These are phyloP conservation scores for Penicillium concentricum DNA, from an alignment of 2,329 filamentous ascomycete genomes.

Conservation along the genomic window DNA sequence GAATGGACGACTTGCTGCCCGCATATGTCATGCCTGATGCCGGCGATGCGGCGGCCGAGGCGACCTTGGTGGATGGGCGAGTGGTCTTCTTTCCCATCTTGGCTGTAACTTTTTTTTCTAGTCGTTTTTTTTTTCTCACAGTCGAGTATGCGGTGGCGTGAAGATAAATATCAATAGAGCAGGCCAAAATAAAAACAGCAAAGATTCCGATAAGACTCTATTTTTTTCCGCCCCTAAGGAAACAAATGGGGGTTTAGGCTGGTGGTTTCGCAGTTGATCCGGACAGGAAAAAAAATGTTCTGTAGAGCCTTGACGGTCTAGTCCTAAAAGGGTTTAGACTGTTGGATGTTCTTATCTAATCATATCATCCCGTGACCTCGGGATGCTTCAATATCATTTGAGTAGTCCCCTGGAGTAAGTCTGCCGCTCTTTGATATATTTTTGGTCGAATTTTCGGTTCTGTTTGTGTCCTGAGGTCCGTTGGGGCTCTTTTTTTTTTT, in stretches of 20 bases:
- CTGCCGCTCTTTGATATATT: neutral
- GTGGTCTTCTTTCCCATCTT: constrained; percentile 49
- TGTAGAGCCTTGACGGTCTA: constrained; percentile 38
- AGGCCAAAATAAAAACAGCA: constrained; percentile 2
- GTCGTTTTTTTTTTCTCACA: constrained; percentile 7
- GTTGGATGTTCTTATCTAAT: constrained; percentile 35
- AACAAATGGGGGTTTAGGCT: constrained; percentile 27
- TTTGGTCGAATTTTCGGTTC: neutral
- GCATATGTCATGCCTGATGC: constrained; percentile 36
- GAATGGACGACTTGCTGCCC: constrained; percentile 48
- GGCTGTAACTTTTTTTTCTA: constrained; percentile 15
- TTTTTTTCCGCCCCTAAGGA: constrained; percentile 17
- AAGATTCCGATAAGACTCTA: constrained; percentile 9
- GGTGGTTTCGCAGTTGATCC: constrained; percentile 29
- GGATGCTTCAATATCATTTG: neutral
- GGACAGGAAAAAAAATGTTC: constrained; percentile 46
- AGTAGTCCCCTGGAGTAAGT: neutral
- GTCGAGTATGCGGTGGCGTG: constrained; percentile 16
- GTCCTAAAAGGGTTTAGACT: constrained; percentile 30
- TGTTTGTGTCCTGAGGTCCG: neutral
- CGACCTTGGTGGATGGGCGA: constrained; percentile 45
- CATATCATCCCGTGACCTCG: constrained; percentile 8
- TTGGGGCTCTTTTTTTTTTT: neutral
- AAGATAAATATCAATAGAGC: neutral
- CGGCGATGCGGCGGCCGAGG: constrained; percentile 43